Conservation (phyloP, 2,329 filamentous ascomycete genomes). For the Fusarium pseudoanthophilum region DNA sequence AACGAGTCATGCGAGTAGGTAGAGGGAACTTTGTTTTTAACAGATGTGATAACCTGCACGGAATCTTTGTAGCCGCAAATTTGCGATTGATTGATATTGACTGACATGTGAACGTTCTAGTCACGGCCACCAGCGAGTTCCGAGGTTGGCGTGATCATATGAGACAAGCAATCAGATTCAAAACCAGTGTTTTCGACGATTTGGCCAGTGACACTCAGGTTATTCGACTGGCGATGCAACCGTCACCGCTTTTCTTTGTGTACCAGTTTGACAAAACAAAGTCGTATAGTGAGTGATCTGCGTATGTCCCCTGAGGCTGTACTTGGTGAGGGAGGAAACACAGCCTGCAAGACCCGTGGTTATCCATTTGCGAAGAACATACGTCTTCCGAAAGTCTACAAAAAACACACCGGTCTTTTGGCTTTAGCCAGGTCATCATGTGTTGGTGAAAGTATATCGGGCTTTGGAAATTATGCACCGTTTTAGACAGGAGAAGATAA, state of each 20-base stretch:
- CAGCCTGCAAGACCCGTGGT: background rate
- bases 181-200: background rate
- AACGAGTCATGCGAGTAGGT: constrained; percentile 24
- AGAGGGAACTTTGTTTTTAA: constrained; percentile 7
- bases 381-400: background rate
- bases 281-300: constrained; percentile 16
- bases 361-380: background rate
- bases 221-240: background rate
- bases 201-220: background rate
- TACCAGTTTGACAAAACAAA: constrained; percentile 35
- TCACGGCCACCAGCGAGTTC: background rate
- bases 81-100: background rate
- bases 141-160: background rate
- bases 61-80: constrained; percentile 23
- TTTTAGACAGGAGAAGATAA: background rate
- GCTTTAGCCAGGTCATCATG: background rate
- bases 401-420: too few species aligned
- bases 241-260: constrained; percentile 38
- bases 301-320: constrained; percentile 3
- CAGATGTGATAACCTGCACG: constrained; percentile 10
- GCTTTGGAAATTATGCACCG: background rate
- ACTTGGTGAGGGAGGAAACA: background rate
- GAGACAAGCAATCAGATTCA: background rate
- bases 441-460: background rate
- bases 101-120: constrained; percentile 3